Evolutionary conservation across 2,329 filamentous ascomycete species (phyloP), one percentile per base, ranked within the genome.

Genomic region (Orbilia brochopaga): DNA sequence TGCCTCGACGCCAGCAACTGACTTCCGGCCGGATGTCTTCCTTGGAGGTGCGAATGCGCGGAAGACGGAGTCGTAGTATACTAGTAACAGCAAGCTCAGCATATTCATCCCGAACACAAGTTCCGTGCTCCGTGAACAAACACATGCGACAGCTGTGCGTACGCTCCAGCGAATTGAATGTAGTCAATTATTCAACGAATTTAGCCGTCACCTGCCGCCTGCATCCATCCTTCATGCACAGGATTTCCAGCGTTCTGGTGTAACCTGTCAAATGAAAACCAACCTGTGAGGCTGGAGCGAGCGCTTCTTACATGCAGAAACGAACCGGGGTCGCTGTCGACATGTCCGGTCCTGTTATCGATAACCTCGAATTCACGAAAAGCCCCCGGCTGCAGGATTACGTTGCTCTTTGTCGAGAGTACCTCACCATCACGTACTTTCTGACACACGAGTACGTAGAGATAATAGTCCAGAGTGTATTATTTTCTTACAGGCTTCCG

Each of bases 331-430:
- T 42, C 37, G 37, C 37, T 21, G 8, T 19, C n/a, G n/a, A n/a
- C n/a, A n/a, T n/a, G n/a, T n/a, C n/a, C n/a, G n/a, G n/a, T n/a
- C 44, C 19, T 23, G 44, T 23, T 48, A 48, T 48, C 44, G 44
- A 48, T 48, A 48, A 48, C 8, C 15, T 19, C 44, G n/a, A 44
- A 44, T 19, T 19, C 44, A 44, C 40, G 40, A 10, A 37, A 59
- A 30, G 35, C 37, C 48, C n/a, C 46, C 56, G 42, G 48, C 65
- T 63, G 59, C 66, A 70, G 48, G 53, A 51, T 63, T 70, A 60
- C 66, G 65, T 69, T 69, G 63, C 48, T 60, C 50, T 55, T 55
- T n/a, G 56, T 55, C 60, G 27, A 32, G 4, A 8, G 27, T 32
- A 32, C 27, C 46, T 61, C 37, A 61, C 21, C 21, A 46, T 52